Conservation (phyloP, 1,284 basidiomycete species). For the Amylostereum areolatum region DNA sequence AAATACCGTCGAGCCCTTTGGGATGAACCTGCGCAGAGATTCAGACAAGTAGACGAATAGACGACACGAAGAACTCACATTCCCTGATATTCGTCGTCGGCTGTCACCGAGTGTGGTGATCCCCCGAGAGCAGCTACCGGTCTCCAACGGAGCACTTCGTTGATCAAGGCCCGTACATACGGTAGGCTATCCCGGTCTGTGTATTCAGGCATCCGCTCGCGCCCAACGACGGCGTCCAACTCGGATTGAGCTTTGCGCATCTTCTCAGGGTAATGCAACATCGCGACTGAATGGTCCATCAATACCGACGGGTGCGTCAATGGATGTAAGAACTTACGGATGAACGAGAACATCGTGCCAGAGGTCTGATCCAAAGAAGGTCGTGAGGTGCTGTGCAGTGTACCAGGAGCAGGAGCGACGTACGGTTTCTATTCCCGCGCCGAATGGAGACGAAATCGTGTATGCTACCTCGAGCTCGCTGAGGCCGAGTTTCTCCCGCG, state of each 20-base stretch:
- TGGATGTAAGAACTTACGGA: conserved; percentile 24
- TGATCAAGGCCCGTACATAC: conserved; percentile 36
- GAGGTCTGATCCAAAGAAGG: conserved; percentile 25
- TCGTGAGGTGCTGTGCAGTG: too few species aligned
- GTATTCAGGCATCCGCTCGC: conserved; percentile 40
- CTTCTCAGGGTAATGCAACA: conserved; percentile 14
- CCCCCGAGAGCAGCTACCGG: conserved; percentile 37
- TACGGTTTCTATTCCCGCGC: conserved; percentile 17
- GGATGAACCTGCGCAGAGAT: conserved; percentile 30
- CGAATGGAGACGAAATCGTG: conserved; percentile 13
- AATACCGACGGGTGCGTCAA: too few species aligned
- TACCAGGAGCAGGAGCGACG: neutral
- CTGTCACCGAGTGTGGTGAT: conserved; percentile 32
- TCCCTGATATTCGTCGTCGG: conserved; percentile 33
- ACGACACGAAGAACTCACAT: conserved; percentile 20
- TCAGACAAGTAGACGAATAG: neutral
- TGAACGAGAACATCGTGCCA: conserved; percentile 33
- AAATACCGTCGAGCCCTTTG: conserved; percentile 37
- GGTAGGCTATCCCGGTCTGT: conserved; percentile 33
- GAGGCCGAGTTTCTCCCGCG: conserved; percentile 28
- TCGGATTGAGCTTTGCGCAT: conserved; percentile 39
- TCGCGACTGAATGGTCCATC: neutral
- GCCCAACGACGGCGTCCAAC: conserved; percentile 35
- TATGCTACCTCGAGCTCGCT: conserved; percentile 14
- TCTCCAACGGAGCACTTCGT: conserved; percentile 39